Evolutionary conservation across 495 filamentous ascomycete genomes (phyloP).

Genomic region (Oleoguttula mirabilis): DNA sequence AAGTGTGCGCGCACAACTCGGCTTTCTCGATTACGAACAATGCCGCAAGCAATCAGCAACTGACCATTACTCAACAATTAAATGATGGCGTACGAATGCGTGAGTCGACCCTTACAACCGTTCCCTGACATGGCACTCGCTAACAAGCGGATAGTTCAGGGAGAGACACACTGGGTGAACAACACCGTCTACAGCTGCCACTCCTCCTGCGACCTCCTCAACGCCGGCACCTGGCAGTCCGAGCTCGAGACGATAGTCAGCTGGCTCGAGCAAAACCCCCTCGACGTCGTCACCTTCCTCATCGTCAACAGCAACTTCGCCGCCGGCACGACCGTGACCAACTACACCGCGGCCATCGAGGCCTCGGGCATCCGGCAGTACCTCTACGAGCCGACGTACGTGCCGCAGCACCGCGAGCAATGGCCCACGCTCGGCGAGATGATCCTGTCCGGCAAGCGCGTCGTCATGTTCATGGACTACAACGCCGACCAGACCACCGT

Average conservation of each 20-base stretch:
- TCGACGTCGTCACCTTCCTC: constrained; percentile 83
- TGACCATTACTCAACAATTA: constrained; percentile 59
- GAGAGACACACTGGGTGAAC: constrained; percentile 62
- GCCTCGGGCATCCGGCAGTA: constrained; percentile 55
- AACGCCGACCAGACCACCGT: constrained; percentile 64
- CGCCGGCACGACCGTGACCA: constrained; percentile 43
- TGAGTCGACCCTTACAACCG: no score
- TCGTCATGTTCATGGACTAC: constrained; percentile 67
- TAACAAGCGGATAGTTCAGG: constrained; percentile 55
- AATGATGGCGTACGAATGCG: constrained; percentile 79
- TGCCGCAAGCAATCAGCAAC: constrained; percentile 64
- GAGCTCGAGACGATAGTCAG: constrained; percentile 56
- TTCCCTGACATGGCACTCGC: no score
- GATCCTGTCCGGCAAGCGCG: constrained; percentile 56
- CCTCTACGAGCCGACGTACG: constrained; percentile 56
- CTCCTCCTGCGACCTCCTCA: constrained; percentile 64
- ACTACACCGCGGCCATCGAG: constrained; percentile 50
- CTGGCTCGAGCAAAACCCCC: constrained; percentile 70
- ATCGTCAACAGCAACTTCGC: constrained; percentile 73
- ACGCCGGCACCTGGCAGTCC: constrained; percentile 62
- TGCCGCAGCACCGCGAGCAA: constrained; percentile 57
- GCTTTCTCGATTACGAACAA: constrained; percentile 61
- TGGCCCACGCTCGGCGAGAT: constrained; percentile 78
- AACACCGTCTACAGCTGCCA: constrained; percentile 55
- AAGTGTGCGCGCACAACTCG: constrained; percentile 78